These are phyloP conservation scores for Vigna hirtella DNA, from an alignment of 306 rosid species.

Conservation along the genomic window DNA sequence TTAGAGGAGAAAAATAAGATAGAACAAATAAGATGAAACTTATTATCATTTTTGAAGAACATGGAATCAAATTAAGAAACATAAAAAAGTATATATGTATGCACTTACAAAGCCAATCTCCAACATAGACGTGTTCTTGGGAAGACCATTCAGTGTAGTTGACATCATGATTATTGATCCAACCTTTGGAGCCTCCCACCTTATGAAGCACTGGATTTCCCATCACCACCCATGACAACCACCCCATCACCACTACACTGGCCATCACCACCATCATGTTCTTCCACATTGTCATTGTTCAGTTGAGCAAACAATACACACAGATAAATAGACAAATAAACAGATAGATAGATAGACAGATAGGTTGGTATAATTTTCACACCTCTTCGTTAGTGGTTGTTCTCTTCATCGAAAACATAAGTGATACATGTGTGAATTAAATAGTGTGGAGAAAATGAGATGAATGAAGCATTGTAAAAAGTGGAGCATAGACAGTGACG, in stretches of 20 bases:
- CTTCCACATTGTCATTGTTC: slow-evolving; percentile 39
- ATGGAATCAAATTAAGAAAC: neutral
- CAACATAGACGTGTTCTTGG: slow-evolving; percentile 50
- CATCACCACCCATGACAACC: slow-evolving; percentile 5
- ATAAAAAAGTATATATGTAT: neutral
- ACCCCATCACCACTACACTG: neutral
- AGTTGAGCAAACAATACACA: neutral
- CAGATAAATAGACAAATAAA: neutral
- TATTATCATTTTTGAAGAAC: neutral
- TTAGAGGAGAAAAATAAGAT: neutral
- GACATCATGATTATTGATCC: slow-evolving; percentile 50
- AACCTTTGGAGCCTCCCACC: slow-evolving; percentile 72
- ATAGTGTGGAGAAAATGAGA: neutral
- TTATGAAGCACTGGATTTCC: slow-evolving; percentile 50
- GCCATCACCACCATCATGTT: neutral
- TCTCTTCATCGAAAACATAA: neutral
- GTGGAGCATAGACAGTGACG: slow-evolving; percentile 1
- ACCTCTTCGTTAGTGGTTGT: no score
- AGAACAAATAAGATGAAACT: no score
- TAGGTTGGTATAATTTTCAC: accelerated
- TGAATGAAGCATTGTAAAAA: neutral
- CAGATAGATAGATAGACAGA: no score
- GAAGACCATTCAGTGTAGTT: slow-evolving; percentile 80
- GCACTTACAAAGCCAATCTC: slow-evolving; percentile 85
- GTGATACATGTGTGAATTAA: neutral